Conservation (phyloP, 179 eudicot genomes). For the Spinacia oleracea region DNA sequence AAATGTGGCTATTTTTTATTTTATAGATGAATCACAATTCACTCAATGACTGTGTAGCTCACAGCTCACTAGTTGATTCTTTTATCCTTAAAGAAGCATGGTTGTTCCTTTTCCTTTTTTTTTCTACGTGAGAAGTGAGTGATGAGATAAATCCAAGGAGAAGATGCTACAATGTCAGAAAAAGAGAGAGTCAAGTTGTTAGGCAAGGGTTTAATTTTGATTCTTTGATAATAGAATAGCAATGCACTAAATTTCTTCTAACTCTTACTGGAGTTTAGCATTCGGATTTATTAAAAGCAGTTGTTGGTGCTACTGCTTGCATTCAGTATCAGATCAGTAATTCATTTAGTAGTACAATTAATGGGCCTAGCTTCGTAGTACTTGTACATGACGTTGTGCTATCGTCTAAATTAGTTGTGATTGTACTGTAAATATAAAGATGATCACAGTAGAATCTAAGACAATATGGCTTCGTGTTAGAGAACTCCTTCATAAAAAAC, state of each 20-base stretch:
- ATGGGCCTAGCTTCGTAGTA: background rate
- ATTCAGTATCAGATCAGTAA: background rate
- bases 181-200: background rate
- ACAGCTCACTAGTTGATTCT: background rate
- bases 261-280: no score
- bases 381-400: conserved; percentile 15
- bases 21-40: background rate
- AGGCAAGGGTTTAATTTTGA: no score
- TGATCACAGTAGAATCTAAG: background rate
- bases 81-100: background rate
- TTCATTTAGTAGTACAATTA: background rate
- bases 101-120: background rate
- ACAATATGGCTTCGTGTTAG: background rate
- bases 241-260: no score
- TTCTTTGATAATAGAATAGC: no score
- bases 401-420: background rate
- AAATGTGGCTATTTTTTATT: background rate
- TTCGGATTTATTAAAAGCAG: background rate
- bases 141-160: background rate
- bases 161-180: conserved; percentile 9
- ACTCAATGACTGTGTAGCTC: background rate
- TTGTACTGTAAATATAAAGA: background rate
- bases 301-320: background rate
- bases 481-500: background rate
- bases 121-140: background rate